A percentile compares a stretch with the other conserved stretches of the same genome.
Conservation (phyloP, 768 basidiomycete species). For the Exidia glandulosa region DNA sequence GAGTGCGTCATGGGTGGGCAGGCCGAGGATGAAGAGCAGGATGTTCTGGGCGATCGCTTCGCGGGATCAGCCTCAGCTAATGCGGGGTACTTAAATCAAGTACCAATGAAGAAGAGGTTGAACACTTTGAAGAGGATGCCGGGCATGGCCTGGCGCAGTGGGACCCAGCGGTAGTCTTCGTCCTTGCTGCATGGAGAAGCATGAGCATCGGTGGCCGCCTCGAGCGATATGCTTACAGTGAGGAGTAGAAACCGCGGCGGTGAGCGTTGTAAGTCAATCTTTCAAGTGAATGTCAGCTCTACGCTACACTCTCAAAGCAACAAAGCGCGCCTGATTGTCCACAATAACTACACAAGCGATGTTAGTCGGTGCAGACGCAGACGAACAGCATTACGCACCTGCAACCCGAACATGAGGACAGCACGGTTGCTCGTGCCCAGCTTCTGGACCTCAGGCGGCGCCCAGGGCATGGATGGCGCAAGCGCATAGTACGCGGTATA, state of each 20-base stretch:
- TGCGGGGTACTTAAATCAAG: conserved; percentile 12
- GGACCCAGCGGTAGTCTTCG: conserved; percentile 88
- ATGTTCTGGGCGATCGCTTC: conserved; percentile 71
- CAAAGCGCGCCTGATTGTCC: conserved; percentile 46
- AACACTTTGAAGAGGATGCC: conserved; percentile 45
- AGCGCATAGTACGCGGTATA: conserved; percentile 79
- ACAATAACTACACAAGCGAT: conserved; percentile 25
- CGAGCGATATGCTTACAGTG: conserved; percentile 28
- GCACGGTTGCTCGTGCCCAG: conserved; percentile 55
- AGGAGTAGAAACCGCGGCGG: conserved; percentile 66
- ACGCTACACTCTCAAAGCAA: conserved; percentile 2
- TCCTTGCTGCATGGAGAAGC: conserved; percentile 38
- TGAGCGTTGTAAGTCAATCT: conserved; percentile 74
- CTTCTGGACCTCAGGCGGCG: conserved; percentile 24
- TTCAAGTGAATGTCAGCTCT: conserved; percentile 17
- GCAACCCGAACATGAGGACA: conserved; percentile 59
- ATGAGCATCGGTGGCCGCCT: background rate
- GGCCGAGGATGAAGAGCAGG: conserved; percentile 59
- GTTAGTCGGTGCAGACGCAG: background rate
- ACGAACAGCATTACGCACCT: conserved; percentile 36
- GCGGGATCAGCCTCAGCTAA: conserved; percentile 27
- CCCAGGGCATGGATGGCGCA: conserved; percentile 45
- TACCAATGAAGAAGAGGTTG: conserved; percentile 64
- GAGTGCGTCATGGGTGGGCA: conserved; percentile 49
- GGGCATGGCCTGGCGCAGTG: conserved; percentile 54